Conservation (phyloP, 1,284 basidiomycete genomes). For the Ustilago cynodontis region DNA sequence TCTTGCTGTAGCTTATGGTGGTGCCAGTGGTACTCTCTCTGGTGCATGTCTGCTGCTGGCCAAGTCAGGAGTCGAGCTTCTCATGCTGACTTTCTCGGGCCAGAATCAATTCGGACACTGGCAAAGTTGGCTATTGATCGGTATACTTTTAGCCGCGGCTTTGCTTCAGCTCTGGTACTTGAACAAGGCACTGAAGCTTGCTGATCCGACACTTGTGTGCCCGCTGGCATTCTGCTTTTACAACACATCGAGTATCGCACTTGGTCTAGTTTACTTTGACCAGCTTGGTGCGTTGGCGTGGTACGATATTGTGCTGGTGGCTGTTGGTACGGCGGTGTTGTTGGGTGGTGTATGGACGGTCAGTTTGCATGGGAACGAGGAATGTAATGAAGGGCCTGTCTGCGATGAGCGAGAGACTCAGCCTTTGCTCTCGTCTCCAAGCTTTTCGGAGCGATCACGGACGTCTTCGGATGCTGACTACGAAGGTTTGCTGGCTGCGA, state of each 20-base stretch:
- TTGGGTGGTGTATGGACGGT: constrained; percentile 92
- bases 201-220: constrained; percentile 84
- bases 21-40: constrained; percentile 88
- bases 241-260: constrained; percentile 80
- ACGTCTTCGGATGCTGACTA: constrained; percentile 16
- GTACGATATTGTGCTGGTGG: constrained; percentile 80
- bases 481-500: constrained; percentile 43
- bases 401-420: constrained; percentile 27
- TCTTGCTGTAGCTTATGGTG: constrained; percentile 87
- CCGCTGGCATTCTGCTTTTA: constrained; percentile 97
- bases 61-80: constrained; percentile 91
- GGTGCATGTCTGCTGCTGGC: constrained; percentile 94
- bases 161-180: constrained; percentile 86
- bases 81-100: constrained; percentile 79
- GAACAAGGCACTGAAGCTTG: constrained; percentile 84
- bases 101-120: constrained; percentile 89
- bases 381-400: constrained; percentile 14
- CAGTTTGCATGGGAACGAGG: constrained; percentile 67
- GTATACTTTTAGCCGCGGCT: constrained; percentile 79
- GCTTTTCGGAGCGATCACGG: constrained; percentile 12
- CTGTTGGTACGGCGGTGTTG: constrained; percentile 82
- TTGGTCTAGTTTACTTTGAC: constrained; percentile 84
- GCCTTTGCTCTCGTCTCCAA: constrained; percentile 24
- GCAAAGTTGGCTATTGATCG: constrained; percentile 81
- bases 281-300: constrained; percentile 82